Base-by-base conservation (phyloP, 441 rosid genomes). In the Erysimum pusillum region DNA sequence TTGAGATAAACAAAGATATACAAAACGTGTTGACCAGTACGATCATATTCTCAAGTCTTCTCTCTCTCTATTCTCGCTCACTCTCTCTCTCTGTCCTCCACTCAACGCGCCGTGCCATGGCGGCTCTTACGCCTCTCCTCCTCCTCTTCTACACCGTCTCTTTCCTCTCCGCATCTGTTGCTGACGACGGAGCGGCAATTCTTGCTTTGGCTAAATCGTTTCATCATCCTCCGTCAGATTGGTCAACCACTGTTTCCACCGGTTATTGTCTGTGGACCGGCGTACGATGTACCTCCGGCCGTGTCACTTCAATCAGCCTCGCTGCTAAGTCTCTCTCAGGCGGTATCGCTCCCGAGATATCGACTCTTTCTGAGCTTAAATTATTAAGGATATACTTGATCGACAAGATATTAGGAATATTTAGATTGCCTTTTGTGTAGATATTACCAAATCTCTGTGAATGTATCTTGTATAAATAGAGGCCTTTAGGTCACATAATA, bases 231-330 rank as follows among this genome's bases (percentile, higher is more conserved):
- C 91, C 85, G 13, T 63, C 81, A 18, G 75, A 48, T 10, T 90
- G 89, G 94, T 83, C 87, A 3, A 58, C 80, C 13, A 36, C 68
- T 8, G 74, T 81, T n/a, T 70, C 85, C 9, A 5, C 73, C 38
- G 67, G 44, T 9, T 83, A 1, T 25, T 25, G 28, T 20, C 79
- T 89, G 96, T 92, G 94, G 97, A 7, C n/a, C 0, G 91, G 91
- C 73, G 45, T 92, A 63, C 7, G 0, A 3, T 92, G 96, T 61
- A 67, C 69, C 60, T 75, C 87, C n/a, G 52, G 67, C 9, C 76
- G 86, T 4, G 92, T 92, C 32, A 77, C 69, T 17, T 13, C 57
- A 52, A 83, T 92, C 48, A 68, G 36, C 68, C 85, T 90, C 61
- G 11, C 78, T 20, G 64, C 65, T 7, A 15, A 34, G 34, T 63